phyloP scores from a whole-genome alignment of 2,329 filamentous ascomycete genomes.

The Pseudogymnoascus verrucosus region DNA sequence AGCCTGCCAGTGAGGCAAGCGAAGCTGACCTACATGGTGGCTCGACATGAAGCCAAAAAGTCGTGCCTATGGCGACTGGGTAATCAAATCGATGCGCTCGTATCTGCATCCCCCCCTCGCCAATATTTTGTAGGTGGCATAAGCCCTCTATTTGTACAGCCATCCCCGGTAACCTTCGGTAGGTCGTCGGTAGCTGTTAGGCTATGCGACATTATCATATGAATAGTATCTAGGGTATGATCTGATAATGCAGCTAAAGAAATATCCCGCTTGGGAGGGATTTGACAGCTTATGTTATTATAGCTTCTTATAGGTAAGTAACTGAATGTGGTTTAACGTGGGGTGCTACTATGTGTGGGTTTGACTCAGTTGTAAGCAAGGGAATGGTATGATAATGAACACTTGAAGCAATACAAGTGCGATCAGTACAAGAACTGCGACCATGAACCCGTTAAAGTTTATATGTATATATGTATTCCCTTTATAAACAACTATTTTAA shows the following conservation, averaged over 20 bases:
- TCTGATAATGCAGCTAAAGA: background rate
- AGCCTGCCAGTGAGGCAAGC: background rate
- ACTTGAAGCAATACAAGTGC: background rate
- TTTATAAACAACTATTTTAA: background rate
- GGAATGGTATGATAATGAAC: background rate
- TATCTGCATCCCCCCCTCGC: background rate
- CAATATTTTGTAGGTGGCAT: background rate
- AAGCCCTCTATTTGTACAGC: background rate
- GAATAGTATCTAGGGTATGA: background rate
- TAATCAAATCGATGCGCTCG: too few relatives aligned
- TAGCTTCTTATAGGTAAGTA: background rate
- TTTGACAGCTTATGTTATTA: background rate
- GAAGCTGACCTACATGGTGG: background rate
- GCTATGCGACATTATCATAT: background rate
- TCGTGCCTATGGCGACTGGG: background rate
- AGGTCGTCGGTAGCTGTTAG: background rate
- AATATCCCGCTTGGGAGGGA: background rate
- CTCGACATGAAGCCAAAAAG: background rate
- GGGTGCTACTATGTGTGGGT: background rate
- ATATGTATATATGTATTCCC: background rate
- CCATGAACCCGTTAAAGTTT: too few relatives aligned
- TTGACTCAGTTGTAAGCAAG: background rate
- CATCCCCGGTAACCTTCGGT: background rate
- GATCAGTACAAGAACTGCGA: background rate
- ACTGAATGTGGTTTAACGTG: background rate